Conservation (phyloP, 2,329 filamentous ascomycete genomes). For the Alternaria tenuissima region DNA sequence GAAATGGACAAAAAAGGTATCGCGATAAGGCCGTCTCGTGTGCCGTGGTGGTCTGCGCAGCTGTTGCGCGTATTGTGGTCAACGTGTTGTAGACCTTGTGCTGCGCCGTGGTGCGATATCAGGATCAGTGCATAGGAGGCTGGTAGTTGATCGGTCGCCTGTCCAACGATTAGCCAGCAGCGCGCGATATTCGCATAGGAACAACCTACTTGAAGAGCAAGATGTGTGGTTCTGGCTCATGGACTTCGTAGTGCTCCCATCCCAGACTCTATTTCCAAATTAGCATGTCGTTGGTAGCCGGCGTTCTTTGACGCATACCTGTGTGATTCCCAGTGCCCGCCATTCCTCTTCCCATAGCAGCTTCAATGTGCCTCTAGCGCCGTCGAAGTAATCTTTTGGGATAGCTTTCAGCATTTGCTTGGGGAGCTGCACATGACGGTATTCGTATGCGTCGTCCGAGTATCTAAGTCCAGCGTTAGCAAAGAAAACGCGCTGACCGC, state of each 20-base stretch:
- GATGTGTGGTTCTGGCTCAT: conserved; percentile 98
- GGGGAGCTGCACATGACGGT: conserved; percentile 95
- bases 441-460: conserved; percentile 91
- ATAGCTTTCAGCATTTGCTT: conserved; percentile 99
- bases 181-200: background rate
- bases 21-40: conserved; percentile 26
- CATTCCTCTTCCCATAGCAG: conserved; percentile 98
- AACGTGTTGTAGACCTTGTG: conserved; percentile 11
- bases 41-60: conserved; percentile 16
- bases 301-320: conserved; percentile 64
- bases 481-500: conserved; percentile 20
- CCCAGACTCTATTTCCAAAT: conserved; percentile 77
- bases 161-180: conserved; percentile 19
- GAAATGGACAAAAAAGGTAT: conserved; percentile 44
- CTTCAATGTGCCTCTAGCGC: conserved; percentile 89
- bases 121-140: conserved; percentile 62
- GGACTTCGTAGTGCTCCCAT: conserved; percentile 99
- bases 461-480: conserved; percentile 69
- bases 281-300: conserved; percentile 8
- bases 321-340: conserved; percentile 95
- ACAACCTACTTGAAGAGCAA: conserved; percentile 91
- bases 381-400: conserved; percentile 92
- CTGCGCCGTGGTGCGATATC: conserved; percentile 6
- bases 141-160: conserved; percentile 88
- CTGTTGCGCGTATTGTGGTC: conserved; percentile 15